Evolutionary conservation across 768 basidiomycete species (phyloP).

Genomic region (Termitomyces eurrhizus): DNA sequence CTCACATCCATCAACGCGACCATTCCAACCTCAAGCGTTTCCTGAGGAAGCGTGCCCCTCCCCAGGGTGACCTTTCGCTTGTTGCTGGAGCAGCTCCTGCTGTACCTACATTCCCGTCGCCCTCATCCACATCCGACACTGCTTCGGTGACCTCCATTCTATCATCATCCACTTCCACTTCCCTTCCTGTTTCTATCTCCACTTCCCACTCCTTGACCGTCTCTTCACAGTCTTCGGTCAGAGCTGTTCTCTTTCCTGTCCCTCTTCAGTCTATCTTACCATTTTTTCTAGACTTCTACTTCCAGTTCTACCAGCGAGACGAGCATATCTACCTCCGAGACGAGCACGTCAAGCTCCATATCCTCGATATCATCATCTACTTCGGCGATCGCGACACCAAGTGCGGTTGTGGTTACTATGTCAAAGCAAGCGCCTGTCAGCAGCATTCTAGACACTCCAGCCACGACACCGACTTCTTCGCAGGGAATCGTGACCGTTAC

Average conservation of each 20-base stretch:
- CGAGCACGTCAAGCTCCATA: conserved; percentile 9
- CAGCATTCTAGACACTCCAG: conserved; percentile 21
- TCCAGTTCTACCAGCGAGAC: conserved; percentile 6
- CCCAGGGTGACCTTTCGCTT: conserved; percentile 18
- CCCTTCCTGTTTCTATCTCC: conserved; percentile 4
- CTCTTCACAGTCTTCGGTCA: conserved; percentile 9
- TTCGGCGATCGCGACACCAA: conserved; percentile 5
- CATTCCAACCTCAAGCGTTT: conserved; percentile 60
- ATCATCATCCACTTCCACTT: conserved; percentile 4
- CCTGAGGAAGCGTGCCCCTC: conserved; percentile 59
- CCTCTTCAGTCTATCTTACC: neutral
- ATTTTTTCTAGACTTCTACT: conserved; percentile 5
- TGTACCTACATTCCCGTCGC: conserved; percentile 16
- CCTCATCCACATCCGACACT: conserved; percentile 12
- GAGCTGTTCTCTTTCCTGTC: neutral
- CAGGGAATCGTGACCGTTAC: conserved; percentile 26
- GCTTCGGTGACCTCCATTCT: conserved; percentile 8
- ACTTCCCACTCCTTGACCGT: conserved; percentile 7
- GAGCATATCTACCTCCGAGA: conserved; percentile 3
- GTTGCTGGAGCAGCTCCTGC: conserved; percentile 32
- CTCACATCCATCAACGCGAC: conserved; percentile 44
- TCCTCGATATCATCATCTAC: conserved; percentile 4
- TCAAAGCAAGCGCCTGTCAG: conserved; percentile 15
- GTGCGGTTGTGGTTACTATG: conserved; percentile 12
- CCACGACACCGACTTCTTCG: conserved; percentile 16